Evolutionary conservation across 2,329 filamentous ascomycete species (phyloP).

Genomic region (Botrytis hyacinthi): DNA sequence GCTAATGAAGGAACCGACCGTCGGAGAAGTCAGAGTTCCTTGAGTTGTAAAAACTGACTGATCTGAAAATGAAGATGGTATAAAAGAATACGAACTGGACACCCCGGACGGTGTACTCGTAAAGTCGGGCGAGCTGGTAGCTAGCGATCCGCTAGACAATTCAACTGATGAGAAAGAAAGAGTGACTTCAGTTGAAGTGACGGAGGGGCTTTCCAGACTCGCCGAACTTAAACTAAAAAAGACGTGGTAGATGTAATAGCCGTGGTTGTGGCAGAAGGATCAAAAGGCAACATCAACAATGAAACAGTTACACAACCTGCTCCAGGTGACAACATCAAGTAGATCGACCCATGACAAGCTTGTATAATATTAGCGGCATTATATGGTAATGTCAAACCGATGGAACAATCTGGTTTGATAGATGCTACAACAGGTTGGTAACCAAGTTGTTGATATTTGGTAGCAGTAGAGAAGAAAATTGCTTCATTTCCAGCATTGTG

Average conservation of each 20-base stretch:
- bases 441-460: constrained; percentile 14
- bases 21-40: background rate
- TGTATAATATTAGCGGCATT: constrained; percentile 21
- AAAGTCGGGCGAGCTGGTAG: constrained; percentile 13
- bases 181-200: background rate
- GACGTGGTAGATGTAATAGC: background rate
- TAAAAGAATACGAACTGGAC: constrained; percentile 10
- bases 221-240: constrained; percentile 22
- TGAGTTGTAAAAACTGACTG: background rate
- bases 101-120: constrained; percentile 10
- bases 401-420: constrained; percentile 23
- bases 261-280: background rate
- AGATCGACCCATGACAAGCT: constrained; percentile 15
- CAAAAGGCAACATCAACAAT: constrained; percentile 12
- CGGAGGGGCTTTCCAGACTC: constrained; percentile 14
- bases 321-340: constrained; percentile 9
- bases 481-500: constrained; percentile 26
- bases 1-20: background rate
- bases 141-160: constrained; percentile 9
- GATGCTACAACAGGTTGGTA: constrained; percentile 23
- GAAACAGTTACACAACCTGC: background rate
- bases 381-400: constrained; percentile 23
- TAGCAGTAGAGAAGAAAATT: constrained; percentile 24
- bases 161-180: constrained; percentile 14
- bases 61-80: background rate